Evolutionary conservation across 805 yeast species (phyloP), one percentile per base, ranked within the genome.

Genomic region (Starmerella floris): DNA sequence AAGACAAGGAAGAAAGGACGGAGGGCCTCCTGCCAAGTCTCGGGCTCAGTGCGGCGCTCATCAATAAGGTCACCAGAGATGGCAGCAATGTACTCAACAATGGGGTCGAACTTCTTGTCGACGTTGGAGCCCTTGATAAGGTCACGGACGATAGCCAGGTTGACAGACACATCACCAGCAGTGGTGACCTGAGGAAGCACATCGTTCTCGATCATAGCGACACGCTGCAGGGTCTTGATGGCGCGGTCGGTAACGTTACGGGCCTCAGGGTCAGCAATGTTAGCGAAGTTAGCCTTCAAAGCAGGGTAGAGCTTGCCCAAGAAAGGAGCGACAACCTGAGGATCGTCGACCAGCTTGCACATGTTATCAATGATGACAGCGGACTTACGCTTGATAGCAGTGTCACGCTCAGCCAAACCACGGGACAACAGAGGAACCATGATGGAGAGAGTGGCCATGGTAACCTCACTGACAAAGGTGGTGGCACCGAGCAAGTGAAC

Each of bases 341-440:
- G 98, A 68, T 91, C 98, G 67, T 91, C 98, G 74, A 91, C 99
- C 70, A 91, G 83, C 73, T 91, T 91, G 83, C 98, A 91, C 99
- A 91, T 91, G 94, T 91, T 91, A 70, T 91, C 99, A 62, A 88
- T 82, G 70, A 91, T 91, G 66, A 91, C 98, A 59, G 98, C 98
- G 63, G 97, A 81, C 77, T 91, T 91, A 78, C 99, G 87, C 83
- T 91, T 91, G 77, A 91, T 91, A 60, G 96, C 75, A 58, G 99
- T 91, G 64, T 91, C 98, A 77, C 98, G 91, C 77, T 91, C 98
- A 63, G 94, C 93, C 66, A 91, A 78, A 88, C 98, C 98, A 82
- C 98, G 88, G 59, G 94, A 77, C 67, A 91, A 77, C 65, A 91
- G 77, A 66, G 98, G 98, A 56, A 85, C 95, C 98, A 91, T 91